Percentiles rank a stretch among this genome's conserved stretches.
phyloP scores from a whole-genome alignment of 441 rosid genomes.

The Biscutella laevigata region DNA sequence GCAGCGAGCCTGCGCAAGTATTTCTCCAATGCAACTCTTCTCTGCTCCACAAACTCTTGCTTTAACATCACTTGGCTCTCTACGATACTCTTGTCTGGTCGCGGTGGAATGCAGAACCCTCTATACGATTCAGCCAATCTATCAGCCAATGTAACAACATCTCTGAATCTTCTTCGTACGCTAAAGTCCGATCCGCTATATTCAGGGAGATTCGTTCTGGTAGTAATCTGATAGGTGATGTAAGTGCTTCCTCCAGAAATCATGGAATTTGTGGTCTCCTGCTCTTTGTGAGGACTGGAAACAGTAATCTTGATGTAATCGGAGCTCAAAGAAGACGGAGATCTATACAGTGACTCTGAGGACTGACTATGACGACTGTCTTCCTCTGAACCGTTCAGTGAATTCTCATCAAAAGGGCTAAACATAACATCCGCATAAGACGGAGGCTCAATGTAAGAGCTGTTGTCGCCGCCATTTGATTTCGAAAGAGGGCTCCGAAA shows the following conservation, averaged over 20 bases:
- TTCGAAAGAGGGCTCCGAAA: conserved; percentile 25
- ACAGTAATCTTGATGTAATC: conserved; percentile 61
- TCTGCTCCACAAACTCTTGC: conserved; percentile 83
- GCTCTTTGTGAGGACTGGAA: conserved; percentile 75
- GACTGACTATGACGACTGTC: conserved; percentile 31
- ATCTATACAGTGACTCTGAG: conserved; percentile 33
- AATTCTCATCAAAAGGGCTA: conserved; percentile 58
- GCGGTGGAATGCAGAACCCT: conserved; percentile 65
- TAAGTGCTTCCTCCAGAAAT: conserved; percentile 64
- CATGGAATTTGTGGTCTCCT: conserved; percentile 52
- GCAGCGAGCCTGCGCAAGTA: conserved; percentile 52
- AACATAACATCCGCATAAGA: conserved; percentile 68
- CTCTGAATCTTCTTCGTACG: conserved; percentile 63
- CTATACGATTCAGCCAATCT: conserved; percentile 62
- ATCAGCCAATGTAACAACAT: conserved; percentile 66
- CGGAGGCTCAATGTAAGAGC: conserved; percentile 69
- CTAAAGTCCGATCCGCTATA: conserved; percentile 52
- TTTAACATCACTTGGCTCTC: conserved; percentile 89
- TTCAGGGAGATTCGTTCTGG: conserved; percentile 59
- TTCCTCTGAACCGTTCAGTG: conserved; percentile 45
- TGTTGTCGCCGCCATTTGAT: conserved; percentile 18
- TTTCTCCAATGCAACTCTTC: conserved; percentile 69
- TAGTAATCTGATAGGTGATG: conserved; percentile 60
- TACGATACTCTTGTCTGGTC: conserved; percentile 80
- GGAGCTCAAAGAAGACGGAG: conserved; percentile 38